These are phyloP conservation scores for Ophiostoma ulmi DNA, from an alignment of 2,329 filamentous ascomycete genomes.

Conservation along the genomic window DNA sequence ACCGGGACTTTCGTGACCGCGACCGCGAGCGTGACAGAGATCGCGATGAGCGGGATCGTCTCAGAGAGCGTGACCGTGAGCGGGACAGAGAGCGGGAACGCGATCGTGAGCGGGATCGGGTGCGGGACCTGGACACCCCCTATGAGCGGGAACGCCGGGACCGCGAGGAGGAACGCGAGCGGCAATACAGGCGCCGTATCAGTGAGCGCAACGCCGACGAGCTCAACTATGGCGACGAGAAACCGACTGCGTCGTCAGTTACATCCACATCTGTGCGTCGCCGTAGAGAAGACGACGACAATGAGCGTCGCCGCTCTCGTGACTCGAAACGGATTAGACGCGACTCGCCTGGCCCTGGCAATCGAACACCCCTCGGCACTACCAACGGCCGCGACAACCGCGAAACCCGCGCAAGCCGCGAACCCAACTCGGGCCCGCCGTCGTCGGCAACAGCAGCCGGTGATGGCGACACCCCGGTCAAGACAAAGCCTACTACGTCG, in stretches of 20 bases:
- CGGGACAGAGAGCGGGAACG: slow-evolving; percentile 34
- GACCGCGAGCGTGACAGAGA: slow-evolving; percentile 35
- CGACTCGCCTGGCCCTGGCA: neutral
- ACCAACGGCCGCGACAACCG: slow-evolving; percentile 13
- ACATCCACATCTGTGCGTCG: slow-evolving; percentile 53
- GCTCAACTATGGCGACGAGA: slow-evolving; percentile 81
- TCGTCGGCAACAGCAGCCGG: slow-evolving; percentile 5
- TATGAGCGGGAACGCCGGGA: slow-evolving; percentile 56
- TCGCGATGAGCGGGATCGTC: slow-evolving; percentile 41
- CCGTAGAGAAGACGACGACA: slow-evolving; percentile 70
- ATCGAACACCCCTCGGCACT: slow-evolving; percentile 36
- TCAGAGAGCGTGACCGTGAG: slow-evolving; percentile 40
- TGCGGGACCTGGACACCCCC: slow-evolving; percentile 49
- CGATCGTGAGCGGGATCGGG: slow-evolving; percentile 51
- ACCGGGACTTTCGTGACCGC: slow-evolving; percentile 36
- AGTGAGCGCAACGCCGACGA: slow-evolving; percentile 70
- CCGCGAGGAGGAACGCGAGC: slow-evolving; percentile 77
- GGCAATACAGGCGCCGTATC: slow-evolving; percentile 72
- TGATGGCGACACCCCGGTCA: slow-evolving; percentile 40
- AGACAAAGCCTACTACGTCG: neutral
- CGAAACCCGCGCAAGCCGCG: slow-evolving; percentile 28
- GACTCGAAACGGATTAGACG: slow-evolving; percentile 51
- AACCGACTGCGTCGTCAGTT: slow-evolving; percentile 38
- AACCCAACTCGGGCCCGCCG: slow-evolving; percentile 38
- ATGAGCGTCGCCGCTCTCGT: slow-evolving; percentile 59